A percentile compares a stretch with the other conserved stretches of the same genome.
phyloP scores from a whole-genome alignment of 495 filamentous ascomycete genomes.

The Amphirosellinia nigrospora region DNA sequence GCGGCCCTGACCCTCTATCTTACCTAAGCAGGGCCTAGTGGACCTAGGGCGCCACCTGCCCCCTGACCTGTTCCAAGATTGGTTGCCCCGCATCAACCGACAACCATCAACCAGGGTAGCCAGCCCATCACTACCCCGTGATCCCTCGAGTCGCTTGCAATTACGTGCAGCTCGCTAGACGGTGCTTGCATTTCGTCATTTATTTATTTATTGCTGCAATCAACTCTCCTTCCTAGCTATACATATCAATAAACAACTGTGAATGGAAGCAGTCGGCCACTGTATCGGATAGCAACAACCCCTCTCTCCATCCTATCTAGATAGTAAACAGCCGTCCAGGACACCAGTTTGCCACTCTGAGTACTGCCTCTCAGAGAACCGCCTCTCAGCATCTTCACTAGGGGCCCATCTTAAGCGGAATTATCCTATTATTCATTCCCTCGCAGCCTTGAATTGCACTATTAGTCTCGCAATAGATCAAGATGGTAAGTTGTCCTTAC shows the following conservation, averaged over 20 bases:
- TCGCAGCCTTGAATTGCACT: not conserved
- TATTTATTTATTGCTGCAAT: not conserved
- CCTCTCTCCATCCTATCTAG: not conserved
- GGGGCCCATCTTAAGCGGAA: not conserved
- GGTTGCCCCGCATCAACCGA: conserved; percentile 24
- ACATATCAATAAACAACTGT: not conserved
- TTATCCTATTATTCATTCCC: not conserved
- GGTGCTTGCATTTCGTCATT: conserved; percentile 20
- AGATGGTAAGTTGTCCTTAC: conserved; percentile 10
- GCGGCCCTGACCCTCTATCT: too few relatives aligned
- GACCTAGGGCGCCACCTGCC: too few relatives aligned
- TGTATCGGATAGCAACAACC: not conserved
- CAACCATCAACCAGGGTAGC: not conserved
- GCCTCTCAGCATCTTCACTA: not conserved
- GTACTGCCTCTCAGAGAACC: not conserved
- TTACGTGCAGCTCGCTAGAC: conserved; percentile 15
- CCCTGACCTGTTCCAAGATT: too few relatives aligned
- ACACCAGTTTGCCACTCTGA: conserved; percentile 4
- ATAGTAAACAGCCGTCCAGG: not conserved
- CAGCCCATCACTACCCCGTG: conserved; percentile 14
- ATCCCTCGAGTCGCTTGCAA: conserved; percentile 13
- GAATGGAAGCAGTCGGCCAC: not conserved
- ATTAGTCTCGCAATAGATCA: not conserved
- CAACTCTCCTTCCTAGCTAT: not conserved
- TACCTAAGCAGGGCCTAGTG: too few relatives aligned